Conservation (phyloP, 352 stramenopile genomes). For the Globisporangium viniferum region DNA sequence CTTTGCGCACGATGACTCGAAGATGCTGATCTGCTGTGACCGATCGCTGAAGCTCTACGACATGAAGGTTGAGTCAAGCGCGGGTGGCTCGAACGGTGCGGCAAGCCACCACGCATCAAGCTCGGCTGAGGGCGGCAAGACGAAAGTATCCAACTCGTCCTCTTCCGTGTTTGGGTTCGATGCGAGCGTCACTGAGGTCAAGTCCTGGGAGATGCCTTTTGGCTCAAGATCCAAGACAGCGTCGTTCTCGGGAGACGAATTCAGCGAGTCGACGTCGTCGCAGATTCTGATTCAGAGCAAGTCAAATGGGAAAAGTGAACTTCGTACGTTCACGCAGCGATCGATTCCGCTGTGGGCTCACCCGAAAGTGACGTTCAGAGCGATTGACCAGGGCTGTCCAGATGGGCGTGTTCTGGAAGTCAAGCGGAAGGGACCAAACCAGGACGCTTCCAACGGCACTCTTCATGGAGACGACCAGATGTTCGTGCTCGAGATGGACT, state of each 20-base stretch:
- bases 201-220: slow-evolving; percentile 51
- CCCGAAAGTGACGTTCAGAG: slow-evolving; percentile 69
- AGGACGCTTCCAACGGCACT: slow-evolving; percentile 29
- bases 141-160: slow-evolving; percentile 26
- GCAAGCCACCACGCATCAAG: not conserved
- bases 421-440: slow-evolving; percentile 69
- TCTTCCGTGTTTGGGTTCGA: slow-evolving; percentile 68
- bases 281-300: slow-evolving; percentile 16
- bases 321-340: slow-evolving; percentile 62
- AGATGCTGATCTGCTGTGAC: slow-evolving; percentile 66
- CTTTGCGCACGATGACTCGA: slow-evolving; percentile 60
- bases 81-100: not conserved
- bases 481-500: slow-evolving; percentile 86
- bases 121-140: slow-evolving; percentile 8
- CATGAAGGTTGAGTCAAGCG: slow-evolving; percentile 27
- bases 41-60: slow-evolving; percentile 63
- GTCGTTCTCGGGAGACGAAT: slow-evolving; percentile 14
- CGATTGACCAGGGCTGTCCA: slow-evolving; percentile 46
- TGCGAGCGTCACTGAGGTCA: slow-evolving; percentile 54
- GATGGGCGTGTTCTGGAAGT: slow-evolving; percentile 59
- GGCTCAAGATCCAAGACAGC: slow-evolving; percentile 29
- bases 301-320: slow-evolving; percentile 45
- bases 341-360: slow-evolving; percentile 73
- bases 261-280: slow-evolving; percentile 6
- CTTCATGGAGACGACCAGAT: slow-evolving; percentile 60